Conservation (phyloP, 1,284 basidiomycete species). For the Apiotrichum mycotoxinovorans region DNA sequence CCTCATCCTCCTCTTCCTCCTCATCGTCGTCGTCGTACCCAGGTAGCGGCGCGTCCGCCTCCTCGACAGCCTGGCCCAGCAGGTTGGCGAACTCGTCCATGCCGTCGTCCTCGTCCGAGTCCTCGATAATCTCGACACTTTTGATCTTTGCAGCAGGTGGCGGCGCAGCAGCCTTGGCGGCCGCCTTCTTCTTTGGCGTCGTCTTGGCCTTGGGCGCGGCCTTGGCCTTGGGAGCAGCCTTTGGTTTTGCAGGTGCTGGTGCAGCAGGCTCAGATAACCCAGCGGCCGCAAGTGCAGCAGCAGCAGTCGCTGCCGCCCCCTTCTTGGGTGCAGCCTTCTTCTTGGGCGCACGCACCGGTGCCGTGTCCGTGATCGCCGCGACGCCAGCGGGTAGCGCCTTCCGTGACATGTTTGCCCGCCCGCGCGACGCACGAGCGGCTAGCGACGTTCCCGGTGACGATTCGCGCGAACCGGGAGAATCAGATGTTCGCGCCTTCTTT, state of each 20-base stretch:
- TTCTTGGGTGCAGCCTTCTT: conserved; percentile 10
- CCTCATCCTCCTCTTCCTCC: conserved; percentile 34
- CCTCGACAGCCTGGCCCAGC: conserved; percentile 34
- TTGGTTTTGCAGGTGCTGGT: not conserved
- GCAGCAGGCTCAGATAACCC: not conserved
- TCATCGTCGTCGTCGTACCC: conserved; percentile 32
- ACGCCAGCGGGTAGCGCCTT: conserved; percentile 1
- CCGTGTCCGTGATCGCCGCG: not conserved
- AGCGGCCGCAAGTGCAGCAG: not conserved
- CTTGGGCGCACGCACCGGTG: conserved; percentile 3
- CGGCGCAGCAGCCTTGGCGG: conserved; percentile 6
- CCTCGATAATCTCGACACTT: conserved; percentile 42
- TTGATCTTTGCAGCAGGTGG: conserved; percentile 31
- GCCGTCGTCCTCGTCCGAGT: conserved; percentile 40
- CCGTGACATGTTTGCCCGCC: not conserved
- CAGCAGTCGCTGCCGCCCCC: not conserved
- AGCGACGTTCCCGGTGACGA: not conserved
- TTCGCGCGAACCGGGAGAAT: not conserved
- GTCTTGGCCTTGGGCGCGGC: conserved; percentile 17
- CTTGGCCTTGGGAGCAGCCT: not conserved
- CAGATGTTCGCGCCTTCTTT: not conserved
- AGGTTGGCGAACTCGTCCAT: conserved; percentile 44
- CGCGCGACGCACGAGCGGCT: not conserved
- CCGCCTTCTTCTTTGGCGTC: conserved; percentile 13
- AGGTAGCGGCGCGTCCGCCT: conserved; percentile 10